A percentile compares a stretch with the other conserved stretches of the same genome.
Conservation (phyloP, 768 basidiomycete genomes). For the Suillus placidus region DNA sequence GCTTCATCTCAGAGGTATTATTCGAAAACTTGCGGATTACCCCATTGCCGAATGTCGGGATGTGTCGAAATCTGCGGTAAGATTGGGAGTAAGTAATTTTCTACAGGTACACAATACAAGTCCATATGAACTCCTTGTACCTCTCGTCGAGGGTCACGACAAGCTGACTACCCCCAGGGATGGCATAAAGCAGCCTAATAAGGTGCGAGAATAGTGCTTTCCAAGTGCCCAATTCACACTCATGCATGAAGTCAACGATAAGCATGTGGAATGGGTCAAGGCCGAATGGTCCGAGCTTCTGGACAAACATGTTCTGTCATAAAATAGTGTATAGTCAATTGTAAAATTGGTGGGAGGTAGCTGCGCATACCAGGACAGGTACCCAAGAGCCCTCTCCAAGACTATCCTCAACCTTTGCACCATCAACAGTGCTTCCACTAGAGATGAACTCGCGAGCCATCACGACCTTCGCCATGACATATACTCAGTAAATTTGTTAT, state of each 20-base stretch:
- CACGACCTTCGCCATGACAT: no score
- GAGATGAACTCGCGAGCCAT: no score
- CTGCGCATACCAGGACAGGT: slow-evolving; percentile 10
- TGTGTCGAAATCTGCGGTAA: slow-evolving; percentile 17
- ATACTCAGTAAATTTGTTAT: no score
- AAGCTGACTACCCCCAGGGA: slow-evolving; percentile 8
- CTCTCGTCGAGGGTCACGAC: slow-evolving; percentile 14
- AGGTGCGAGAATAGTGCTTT: slow-evolving; percentile 18
- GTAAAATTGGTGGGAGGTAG: no score
- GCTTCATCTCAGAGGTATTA: slow-evolving; percentile 43
- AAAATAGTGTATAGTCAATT: no score
- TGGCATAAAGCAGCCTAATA: slow-evolving; percentile 16
- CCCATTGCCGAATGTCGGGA: slow-evolving; percentile 23
- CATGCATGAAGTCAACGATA: slow-evolving; percentile 21
- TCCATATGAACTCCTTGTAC: slow-evolving; percentile 4
- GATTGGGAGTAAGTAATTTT: neutral
- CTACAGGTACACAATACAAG: no score
- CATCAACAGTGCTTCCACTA: neutral
- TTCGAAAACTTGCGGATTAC: slow-evolving; percentile 39
- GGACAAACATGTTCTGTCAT: slow-evolving; percentile 11
- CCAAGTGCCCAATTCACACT: slow-evolving; percentile 21
- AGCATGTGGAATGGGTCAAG: slow-evolving; percentile 17
- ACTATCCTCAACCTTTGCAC: no score
- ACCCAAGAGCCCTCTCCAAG: slow-evolving; percentile 10
- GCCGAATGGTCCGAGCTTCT: slow-evolving; percentile 4